Evolutionary conservation across 148 eudicot genomes (phyloP).

Genomic region (Camellia lanceoleosa): DNA sequence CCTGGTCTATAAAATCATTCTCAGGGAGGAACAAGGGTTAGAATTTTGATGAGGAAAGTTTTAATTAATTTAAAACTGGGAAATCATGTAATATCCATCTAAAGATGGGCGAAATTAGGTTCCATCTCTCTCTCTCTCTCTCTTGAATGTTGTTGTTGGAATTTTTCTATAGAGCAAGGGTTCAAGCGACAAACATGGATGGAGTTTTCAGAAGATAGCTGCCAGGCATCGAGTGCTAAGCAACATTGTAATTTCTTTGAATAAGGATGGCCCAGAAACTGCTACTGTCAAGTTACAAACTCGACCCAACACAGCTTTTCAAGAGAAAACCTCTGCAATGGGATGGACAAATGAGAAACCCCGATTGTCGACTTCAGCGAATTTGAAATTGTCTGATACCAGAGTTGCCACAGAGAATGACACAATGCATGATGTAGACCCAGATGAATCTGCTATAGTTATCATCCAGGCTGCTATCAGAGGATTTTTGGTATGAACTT

Average conservation of each 20-base stretch:
- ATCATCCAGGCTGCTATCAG: slow-evolving; percentile 68
- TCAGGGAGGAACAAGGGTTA: not conserved
- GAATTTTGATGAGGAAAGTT: not conserved
- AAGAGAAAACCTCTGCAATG: slow-evolving; percentile 45
- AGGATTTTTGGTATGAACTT: slow-evolving; percentile 55
- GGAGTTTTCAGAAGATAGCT: slow-evolving; percentile 89
- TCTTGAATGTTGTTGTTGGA: slow-evolving; percentile 1
- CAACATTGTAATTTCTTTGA: slow-evolving; percentile 48
- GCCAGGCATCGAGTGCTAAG: slow-evolving; percentile 67
- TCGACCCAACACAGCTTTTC: slow-evolving; percentile 33
- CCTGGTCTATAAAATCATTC: not conserved
- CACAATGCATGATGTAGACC: slow-evolving; percentile 16
- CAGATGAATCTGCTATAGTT: slow-evolving; percentile 49
- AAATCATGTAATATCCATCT: not conserved
- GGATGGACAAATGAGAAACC: slow-evolving; percentile 42
- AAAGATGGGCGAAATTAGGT: not conserved
- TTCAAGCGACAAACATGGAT: slow-evolving; percentile 68
- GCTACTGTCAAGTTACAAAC: slow-evolving; percentile 34
- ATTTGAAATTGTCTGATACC: slow-evolving; percentile 32
- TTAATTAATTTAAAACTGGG: not conserved
- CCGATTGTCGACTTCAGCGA: slow-evolving; percentile 23
- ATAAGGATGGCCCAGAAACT: slow-evolving; percentile 54
- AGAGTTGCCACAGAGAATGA: slow-evolving; percentile 29
- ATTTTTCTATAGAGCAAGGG: slow-evolving; percentile 55
- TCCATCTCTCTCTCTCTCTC: not conserved